Evolutionary conservation across 2,329 filamentous ascomycete genomes (phyloP), one percentile per base, ranked within the genome.

Genomic region (Alternaria ethzedia): DNA sequence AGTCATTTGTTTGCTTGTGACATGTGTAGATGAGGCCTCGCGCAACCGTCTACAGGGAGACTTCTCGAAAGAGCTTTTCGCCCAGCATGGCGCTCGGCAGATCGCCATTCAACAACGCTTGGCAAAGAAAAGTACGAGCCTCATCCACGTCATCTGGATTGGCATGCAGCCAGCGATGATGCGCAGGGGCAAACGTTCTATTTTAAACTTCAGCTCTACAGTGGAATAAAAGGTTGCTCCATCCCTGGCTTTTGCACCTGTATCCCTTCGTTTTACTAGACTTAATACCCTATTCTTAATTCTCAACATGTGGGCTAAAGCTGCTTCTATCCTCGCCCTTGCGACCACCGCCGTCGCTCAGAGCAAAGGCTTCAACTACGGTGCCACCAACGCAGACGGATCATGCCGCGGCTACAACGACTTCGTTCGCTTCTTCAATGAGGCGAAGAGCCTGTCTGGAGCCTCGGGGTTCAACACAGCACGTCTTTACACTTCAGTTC

Each of bases 401-500:
- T 79, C 84, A 25, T 80, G 84, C 76, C 90, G 91, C 81, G 70
- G 75, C 59, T 86, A 91, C 76, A 71, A 84, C 12, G 89, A 92
- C 75, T 94, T 91, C 78, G 87, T 91, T 81, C 81, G 84, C 70
- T 87, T 91, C 80, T 93, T 92, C 85, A 87, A 84, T 67, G 82
- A 86, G 3, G 90, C 91, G 9, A 85, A 88, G 68, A 82, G 82
- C 51, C 87, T 94, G 10, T 81, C 84, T n/a, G 89, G 89, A 46
- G 87, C 90, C 45, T 81, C 83, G 13, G 88, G 88, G 44, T 93
- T 91, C 83, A 90, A 82, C 71, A 88, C 86, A 61, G 90, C 89
- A 30, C 88, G 91, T 61, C 84, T 93, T 12, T 93, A 90, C 81
- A 93, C 90, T 68, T 92, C 88, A 83, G 84, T 91, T 46, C 90